Evolutionary conservation across 331 rosid species (phyloP), one percentile per base, ranked within the genome.

Genomic region (Acacia pycnantha): DNA sequence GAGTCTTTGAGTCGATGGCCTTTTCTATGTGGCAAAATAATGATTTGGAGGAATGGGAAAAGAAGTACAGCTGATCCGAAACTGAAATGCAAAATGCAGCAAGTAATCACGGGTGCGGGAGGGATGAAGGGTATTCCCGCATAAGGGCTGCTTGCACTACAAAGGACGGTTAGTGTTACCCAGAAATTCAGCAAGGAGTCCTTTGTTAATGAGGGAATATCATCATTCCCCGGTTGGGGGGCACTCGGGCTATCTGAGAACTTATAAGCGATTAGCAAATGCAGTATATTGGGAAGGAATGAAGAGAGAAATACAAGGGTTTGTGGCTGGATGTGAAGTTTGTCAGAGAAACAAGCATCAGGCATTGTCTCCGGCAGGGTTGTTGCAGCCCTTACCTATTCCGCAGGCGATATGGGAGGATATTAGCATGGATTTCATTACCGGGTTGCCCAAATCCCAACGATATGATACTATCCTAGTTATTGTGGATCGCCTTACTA

Each of bases 31-130:
- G 24, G 59, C 59, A 53, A 4, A 1, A 53, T 19, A 6, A 19
- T 1, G 3, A 21, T 0, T 0, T 6, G 0, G 24, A 53, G 3
- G 59, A 53, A 0, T 21, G n/a, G 2, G 24, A 53, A 19, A 19
- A 15, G 59, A 53, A 0, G 8, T 53, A 0, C 24, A 53, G 4
- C 10, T 6, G 11, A 53, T 6, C 10, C 7, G 0, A 15, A 15
- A 2, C 3, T 19, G 0, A 18, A 6, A 0, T 0, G 19, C 7
- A 53, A 19, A 1, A 1, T 15, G n/a, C 24, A 19, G 59, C 22
- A 19, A 18, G 0, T 51, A 0, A 0, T 51, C 2, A 14, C 19
- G 0, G 8, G 0, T 0, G 1, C 4, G 1, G 2, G 1, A 0
- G 9, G 21, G 1, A 6, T 0, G 21, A 51, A 0, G 58, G 58